These are phyloP conservation scores for Priceomyces fermenticarens DNA, from an alignment of 805 yeast species.

Conservation along the genomic window DNA sequence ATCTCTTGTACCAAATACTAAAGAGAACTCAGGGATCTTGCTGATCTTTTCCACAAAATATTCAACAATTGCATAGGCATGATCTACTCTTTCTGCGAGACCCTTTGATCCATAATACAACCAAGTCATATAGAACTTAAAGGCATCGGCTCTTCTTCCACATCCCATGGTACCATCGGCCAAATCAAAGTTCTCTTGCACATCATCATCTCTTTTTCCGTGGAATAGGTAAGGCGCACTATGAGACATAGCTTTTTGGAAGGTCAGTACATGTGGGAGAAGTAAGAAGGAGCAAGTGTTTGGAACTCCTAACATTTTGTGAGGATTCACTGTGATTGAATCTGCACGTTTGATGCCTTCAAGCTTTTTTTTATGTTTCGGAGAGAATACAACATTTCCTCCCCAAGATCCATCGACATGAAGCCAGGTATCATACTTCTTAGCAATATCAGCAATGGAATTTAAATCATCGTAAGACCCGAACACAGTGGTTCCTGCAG, in stretches of 20 bases:
- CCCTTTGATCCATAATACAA: slow-evolving; percentile 72
- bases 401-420: slow-evolving; percentile 94
- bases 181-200: slow-evolving; percentile 61
- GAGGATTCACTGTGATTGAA: slow-evolving; percentile 80
- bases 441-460: slow-evolving; percentile 52
- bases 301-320: slow-evolving; percentile 87
- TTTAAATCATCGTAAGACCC: slow-evolving; percentile 76
- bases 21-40: slow-evolving; percentile 42
- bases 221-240: slow-evolving; percentile 83
- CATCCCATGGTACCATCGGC: slow-evolving; percentile 94
- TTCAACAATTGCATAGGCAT: slow-evolving; percentile 64
- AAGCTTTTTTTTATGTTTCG: slow-evolving; percentile 42
- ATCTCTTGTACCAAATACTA: slow-evolving; percentile 44
- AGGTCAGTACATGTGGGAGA: slow-evolving; percentile 62
- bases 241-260: slow-evolving; percentile 72
- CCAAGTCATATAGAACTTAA: slow-evolving; percentile 80
- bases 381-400: slow-evolving; percentile 73
- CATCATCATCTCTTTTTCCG: slow-evolving; percentile 40
- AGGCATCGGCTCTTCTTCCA: slow-evolving; percentile 80
- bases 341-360: slow-evolving; percentile 65
- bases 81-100: slow-evolving; percentile 63
- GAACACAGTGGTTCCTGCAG: slow-evolving; percentile 87
- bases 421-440: slow-evolving; percentile 61
- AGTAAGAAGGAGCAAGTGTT: slow-evolving; percentile 70
- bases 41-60: slow-evolving; percentile 52